Conservation (phyloP, 2,329 filamentous ascomycete genomes). For the Apiospora hydei region DNA sequence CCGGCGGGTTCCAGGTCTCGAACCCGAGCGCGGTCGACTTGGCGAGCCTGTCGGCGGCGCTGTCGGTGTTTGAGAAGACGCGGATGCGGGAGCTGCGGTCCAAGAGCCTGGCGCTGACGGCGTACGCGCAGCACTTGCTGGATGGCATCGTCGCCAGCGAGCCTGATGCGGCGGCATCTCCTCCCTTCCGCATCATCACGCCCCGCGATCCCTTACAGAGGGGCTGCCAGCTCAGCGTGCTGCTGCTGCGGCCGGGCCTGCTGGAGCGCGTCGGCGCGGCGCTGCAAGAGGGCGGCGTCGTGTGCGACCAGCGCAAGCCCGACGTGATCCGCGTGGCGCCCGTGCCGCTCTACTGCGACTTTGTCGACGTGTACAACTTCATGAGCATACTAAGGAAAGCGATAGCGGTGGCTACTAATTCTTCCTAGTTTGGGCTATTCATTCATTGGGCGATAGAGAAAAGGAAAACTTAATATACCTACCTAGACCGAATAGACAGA, state of each 20-base stretch:
- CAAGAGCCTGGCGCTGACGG: constrained; percentile 77
- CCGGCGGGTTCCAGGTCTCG: constrained; percentile 82
- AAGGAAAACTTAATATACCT: no score
- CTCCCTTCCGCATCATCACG: constrained; percentile 69
- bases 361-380: constrained; percentile 70
- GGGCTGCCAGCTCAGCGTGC: constrained; percentile 80
- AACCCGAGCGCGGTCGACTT: constrained; percentile 84
- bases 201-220: constrained; percentile 71
- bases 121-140: constrained; percentile 77
- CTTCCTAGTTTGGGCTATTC: no score
- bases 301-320: constrained; percentile 85
- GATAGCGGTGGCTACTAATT: neutral
- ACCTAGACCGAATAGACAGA: neutral
- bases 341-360: constrained; percentile 83
- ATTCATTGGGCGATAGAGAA: no score
- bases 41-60: constrained; percentile 73
- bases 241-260: constrained; percentile 70
- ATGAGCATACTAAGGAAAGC: constrained; percentile 49
- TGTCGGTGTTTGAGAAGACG: constrained; percentile 78
- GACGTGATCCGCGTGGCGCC: constrained; percentile 86
- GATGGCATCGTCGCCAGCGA: constrained; percentile 48
- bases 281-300: constrained; percentile 72
- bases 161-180: constrained; percentile 36
- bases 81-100: constrained; percentile 71
- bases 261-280: constrained; percentile 71